These are phyloP conservation scores for Cladosporium sp. DNA, from an alignment of 2,329 filamentous ascomycete genomes.

Conservation along the genomic window DNA sequence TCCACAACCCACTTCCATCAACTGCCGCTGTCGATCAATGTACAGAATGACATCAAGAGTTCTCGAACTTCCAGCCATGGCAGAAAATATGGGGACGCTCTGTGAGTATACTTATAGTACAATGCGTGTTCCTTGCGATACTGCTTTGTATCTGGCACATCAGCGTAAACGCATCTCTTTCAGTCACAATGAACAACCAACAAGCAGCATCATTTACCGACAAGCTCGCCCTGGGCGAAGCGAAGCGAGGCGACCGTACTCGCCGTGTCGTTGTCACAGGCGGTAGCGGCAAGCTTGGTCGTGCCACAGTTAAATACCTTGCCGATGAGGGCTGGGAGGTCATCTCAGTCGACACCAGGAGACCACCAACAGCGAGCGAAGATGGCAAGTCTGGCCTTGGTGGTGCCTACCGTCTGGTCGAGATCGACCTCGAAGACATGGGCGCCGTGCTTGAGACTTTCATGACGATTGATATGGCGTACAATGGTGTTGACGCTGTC, in stretches of 20 bases:
- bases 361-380: constrained; percentile 27
- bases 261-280: constrained; percentile 28
- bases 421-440: constrained; percentile 30
- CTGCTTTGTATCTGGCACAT: background rate
- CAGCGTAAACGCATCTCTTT: background rate
- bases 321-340: constrained; percentile 30
- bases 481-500: constrained; percentile 27
- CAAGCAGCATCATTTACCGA: constrained; percentile 25
- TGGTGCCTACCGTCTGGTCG: constrained; percentile 28
- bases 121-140: background rate
- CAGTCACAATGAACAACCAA: constrained; percentile 7
- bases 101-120: background rate
- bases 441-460: constrained; percentile 29
- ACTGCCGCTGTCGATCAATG: constrained; percentile 12
- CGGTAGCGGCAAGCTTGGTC: constrained; percentile 29
- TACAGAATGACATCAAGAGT: constrained; percentile 12
- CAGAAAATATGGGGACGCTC: background rate
- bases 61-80: constrained; percentile 1
- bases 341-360: constrained; percentile 28
- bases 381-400: constrained; percentile 29
- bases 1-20: background rate
- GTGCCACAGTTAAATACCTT: constrained; percentile 28
- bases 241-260: constrained; percentile 23
- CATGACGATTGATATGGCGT: constrained; percentile 28
- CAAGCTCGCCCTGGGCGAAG: constrained; percentile 28